Percentiles rank a stretch among this genome's conserved stretches.
phyloP scores from a whole-genome alignment of 2,329 filamentous ascomycete genomes.

The Arthrobotrys sinensis region DNA sequence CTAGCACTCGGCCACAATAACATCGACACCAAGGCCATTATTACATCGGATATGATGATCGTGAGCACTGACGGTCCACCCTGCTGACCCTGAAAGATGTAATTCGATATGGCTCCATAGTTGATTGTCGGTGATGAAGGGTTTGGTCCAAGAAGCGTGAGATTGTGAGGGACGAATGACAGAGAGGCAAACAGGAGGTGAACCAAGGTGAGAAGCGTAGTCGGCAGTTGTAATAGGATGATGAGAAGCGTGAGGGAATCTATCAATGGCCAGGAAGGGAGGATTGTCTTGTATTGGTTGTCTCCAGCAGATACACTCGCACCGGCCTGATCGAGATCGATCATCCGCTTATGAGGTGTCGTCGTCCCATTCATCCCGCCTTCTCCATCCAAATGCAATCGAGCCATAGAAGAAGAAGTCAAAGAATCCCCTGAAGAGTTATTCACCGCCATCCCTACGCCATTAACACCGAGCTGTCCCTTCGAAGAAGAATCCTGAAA shows the following conservation, averaged over 20 bases:
- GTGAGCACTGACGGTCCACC: constrained; percentile 73
- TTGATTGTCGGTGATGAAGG: constrained; percentile 71
- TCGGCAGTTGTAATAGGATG: constrained; percentile 73
- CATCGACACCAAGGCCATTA: constrained; percentile 71
- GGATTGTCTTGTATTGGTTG: constrained; percentile 68
- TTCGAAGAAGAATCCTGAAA: constrained; percentile 40
- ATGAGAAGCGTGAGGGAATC: constrained; percentile 75
- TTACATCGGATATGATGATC: constrained; percentile 71
- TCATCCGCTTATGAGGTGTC: constrained; percentile 63
- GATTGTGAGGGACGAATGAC: constrained; percentile 72
- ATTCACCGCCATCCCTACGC: constrained; percentile 50
- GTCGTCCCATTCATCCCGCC: constrained; percentile 60
- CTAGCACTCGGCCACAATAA: constrained; percentile 71
- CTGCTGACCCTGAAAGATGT: constrained; percentile 72
- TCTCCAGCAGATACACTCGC: constrained; percentile 58
- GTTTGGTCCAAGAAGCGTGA: constrained; percentile 67
- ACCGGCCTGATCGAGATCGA: constrained; percentile 63
- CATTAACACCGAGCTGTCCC: constrained; percentile 44
- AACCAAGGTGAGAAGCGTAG: constrained; percentile 72
- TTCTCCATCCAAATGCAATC: constrained; percentile 60
- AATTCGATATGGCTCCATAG: constrained; percentile 68
- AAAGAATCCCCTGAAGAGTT: constrained; percentile 59
- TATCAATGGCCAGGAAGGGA: constrained; percentile 73
- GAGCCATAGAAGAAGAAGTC: constrained; percentile 62
- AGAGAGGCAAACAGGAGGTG: constrained; percentile 73